A percentile compares a stretch with the other conserved stretches of the same genome.
These are phyloP conservation scores for Xylaria cubensis DNA, from an alignment of 495 filamentous ascomycete species.

Conservation along the genomic window DNA sequence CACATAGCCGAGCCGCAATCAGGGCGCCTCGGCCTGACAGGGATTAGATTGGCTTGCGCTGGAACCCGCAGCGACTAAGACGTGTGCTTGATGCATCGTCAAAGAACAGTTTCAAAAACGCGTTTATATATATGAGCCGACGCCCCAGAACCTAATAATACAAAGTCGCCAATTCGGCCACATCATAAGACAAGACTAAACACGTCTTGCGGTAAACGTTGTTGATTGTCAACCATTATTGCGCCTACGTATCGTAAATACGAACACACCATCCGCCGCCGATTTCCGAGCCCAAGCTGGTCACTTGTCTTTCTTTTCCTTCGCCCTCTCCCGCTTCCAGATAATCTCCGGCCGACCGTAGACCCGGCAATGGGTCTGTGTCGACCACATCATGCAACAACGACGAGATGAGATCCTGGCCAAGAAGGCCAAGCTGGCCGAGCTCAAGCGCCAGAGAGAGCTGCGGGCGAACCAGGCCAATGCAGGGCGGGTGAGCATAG, in stretches of 20 bases:
- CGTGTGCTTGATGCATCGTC: conserved; percentile 19
- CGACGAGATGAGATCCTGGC: conserved; percentile 92
- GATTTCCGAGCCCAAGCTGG: conserved; percentile 3
- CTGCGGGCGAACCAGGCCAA: conserved; percentile 76
- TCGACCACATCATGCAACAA: conserved; percentile 69
- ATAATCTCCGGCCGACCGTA: conserved; percentile 10
- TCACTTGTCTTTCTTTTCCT: not conserved
- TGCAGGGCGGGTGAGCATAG: conserved; percentile 65
- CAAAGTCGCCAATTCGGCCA: not conserved
- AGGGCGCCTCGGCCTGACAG: conserved; percentile 19
- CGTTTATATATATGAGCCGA: not conserved
- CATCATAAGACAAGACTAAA: not conserved
- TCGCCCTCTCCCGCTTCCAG: not conserved
- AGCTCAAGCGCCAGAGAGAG: conserved; percentile 91
- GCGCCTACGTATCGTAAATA: not conserved
- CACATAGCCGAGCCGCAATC: not conserved
- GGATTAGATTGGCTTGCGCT: conserved; percentile 11
- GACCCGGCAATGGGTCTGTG: conserved; percentile 47
- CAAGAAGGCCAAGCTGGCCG: conserved; percentile 92
- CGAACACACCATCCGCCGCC: not conserved
- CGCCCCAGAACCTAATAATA: conserved; percentile 7
- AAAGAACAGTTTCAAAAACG: conserved; percentile 20
- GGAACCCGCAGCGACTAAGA: conserved; percentile 21
- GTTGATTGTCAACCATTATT: not conserved
- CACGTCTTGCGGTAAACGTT: not conserved